Percentiles rank a stretch among this genome's conserved stretches.
Evolutionary conservation across 1,284 basidiomycete species (phyloP).

Genomic region (Xerocomus amazonicus): DNA sequence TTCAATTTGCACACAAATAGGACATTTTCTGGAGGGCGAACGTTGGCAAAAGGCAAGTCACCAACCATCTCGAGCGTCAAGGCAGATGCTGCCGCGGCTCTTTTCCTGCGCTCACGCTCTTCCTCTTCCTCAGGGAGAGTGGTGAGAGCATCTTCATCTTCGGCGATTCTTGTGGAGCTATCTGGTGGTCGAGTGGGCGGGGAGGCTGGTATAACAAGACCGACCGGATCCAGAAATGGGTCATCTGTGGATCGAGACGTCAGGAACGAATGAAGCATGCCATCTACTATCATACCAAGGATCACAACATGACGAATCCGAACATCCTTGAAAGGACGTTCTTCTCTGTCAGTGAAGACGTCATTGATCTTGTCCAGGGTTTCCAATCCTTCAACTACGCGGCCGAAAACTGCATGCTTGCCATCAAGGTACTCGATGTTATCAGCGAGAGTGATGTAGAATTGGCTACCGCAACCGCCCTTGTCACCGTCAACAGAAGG

Average conservation of each 20-base stretch:
- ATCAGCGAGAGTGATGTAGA: slow-evolving; percentile 92
- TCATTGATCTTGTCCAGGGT: slow-evolving; percentile 93
- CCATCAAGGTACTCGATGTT: slow-evolving; percentile 94
- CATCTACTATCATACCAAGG: slow-evolving; percentile 54
- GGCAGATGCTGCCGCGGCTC: slow-evolving; percentile 88
- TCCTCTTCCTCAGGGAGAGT: slow-evolving; percentile 79
- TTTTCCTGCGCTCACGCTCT: slow-evolving; percentile 74
- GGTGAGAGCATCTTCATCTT: slow-evolving; percentile 83
- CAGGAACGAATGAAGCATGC: slow-evolving; percentile 4
- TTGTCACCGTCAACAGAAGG: slow-evolving; percentile 62
- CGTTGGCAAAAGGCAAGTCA: slow-evolving; percentile 96
- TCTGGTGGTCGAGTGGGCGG: slow-evolving; percentile 82
- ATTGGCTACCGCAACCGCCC: slow-evolving; percentile 91
- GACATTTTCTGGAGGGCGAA: slow-evolving; percentile 97
- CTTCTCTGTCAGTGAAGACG: slow-evolving; percentile 83
- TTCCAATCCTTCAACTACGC: slow-evolving; percentile 92
- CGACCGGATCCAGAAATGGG: slow-evolving; percentile 86
- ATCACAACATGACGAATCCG: slow-evolving; percentile 91
- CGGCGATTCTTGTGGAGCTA: slow-evolving; percentile 81
- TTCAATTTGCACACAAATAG: slow-evolving; percentile 99
- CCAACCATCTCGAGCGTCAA: slow-evolving; percentile 99
- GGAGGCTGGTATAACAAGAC: slow-evolving; percentile 67
- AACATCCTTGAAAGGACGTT: slow-evolving; percentile 89
- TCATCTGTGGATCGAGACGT: slow-evolving; percentile 61
- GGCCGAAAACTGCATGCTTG: slow-evolving; percentile 94